These are phyloP conservation scores for Hansenula anomala DNA, from an alignment of 1,139 yeast species.

Conservation along the genomic window DNA sequence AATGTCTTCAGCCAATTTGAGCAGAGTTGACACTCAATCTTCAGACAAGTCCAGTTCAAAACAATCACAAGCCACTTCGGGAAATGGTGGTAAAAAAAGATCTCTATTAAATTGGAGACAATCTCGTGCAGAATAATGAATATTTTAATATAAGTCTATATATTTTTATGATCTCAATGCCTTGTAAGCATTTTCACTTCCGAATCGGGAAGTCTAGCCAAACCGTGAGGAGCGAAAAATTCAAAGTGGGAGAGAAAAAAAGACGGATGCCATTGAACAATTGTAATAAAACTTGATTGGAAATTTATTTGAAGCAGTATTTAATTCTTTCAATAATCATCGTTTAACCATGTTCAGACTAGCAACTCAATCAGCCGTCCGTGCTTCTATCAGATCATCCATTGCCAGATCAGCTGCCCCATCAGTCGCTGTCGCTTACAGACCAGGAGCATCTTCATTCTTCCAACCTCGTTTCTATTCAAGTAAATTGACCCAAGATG, in stretches of 20 bases:
- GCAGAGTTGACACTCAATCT: slow-evolving; percentile 22
- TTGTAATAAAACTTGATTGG: neutral
- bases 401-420: slow-evolving; percentile 4
- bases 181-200: neutral
- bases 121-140: slow-evolving; percentile 14
- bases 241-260: slow-evolving; percentile 1
- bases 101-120: slow-evolving; percentile 48
- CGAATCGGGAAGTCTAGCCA: slow-evolving; percentile 2
- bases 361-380: slow-evolving; percentile 18
- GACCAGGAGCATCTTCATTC: slow-evolving; percentile 7
- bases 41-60: slow-evolving; percentile 17
- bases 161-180: too few species aligned
- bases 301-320: too few species aligned
- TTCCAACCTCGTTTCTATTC: slow-evolving; percentile 20
- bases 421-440: slow-evolving; percentile 5
- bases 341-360: slow-evolving; percentile 20
- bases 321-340: neutral
- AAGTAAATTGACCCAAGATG: slow-evolving; percentile 18
- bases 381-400: slow-evolving; percentile 9
- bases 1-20: slow-evolving; percentile 8
- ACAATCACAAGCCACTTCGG: slow-evolving; percentile 10
- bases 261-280: neutral
- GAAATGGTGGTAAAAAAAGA: slow-evolving; percentile 27
- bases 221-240: neutral
- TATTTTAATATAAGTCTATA: neutral